Evolutionary conservation across 2,329 filamentous ascomycete species (phyloP).

Genomic region (Aureobasidium sp.): DNA sequence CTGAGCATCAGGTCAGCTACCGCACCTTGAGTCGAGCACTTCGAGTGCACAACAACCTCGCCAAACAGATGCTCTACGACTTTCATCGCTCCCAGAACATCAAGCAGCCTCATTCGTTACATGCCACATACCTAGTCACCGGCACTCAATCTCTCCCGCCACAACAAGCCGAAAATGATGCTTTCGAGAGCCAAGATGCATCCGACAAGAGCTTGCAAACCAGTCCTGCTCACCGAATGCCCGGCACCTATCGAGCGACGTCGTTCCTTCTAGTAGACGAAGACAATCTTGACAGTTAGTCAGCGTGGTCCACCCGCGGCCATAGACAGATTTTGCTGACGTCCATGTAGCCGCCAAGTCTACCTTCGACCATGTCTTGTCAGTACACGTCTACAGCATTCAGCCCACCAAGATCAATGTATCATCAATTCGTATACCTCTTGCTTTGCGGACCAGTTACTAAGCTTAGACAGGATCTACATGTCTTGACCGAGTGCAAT

Average conservation of each 20-base stretch:
- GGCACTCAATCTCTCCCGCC: conserved; percentile 48
- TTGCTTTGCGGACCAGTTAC: background rate
- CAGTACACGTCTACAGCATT: conserved; percentile 83
- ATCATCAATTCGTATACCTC: background rate
- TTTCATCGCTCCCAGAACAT: conserved; percentile 74
- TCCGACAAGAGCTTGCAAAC: conserved; percentile 62
- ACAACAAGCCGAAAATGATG: conserved; percentile 28
- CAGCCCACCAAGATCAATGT: conserved; percentile 58
- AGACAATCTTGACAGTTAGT: conserved; percentile 61
- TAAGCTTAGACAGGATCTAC: conserved; percentile 38
- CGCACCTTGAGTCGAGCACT: conserved; percentile 73
- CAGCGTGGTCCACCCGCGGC: background rate
- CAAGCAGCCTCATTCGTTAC: conserved; percentile 65
- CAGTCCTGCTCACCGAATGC: conserved; percentile 44
- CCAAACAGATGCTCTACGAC: conserved; percentile 86
- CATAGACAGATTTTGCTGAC: background rate
- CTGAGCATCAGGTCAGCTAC: conserved; percentile 65
- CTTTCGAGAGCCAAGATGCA: conserved; percentile 42
- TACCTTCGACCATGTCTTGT: conserved; percentile 64
- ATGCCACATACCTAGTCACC: conserved; percentile 86
- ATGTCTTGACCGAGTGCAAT: conserved; percentile 62
- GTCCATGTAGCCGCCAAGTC: conserved; percentile 43
- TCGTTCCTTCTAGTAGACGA: conserved; percentile 64
- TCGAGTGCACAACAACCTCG: conserved; percentile 75
- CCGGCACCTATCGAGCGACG: conserved; percentile 23